Evolutionary conservation across 345 rosid species (phyloP), one percentile per base, ranked within the genome.

Genomic region (Dovyalis caffra): DNA sequence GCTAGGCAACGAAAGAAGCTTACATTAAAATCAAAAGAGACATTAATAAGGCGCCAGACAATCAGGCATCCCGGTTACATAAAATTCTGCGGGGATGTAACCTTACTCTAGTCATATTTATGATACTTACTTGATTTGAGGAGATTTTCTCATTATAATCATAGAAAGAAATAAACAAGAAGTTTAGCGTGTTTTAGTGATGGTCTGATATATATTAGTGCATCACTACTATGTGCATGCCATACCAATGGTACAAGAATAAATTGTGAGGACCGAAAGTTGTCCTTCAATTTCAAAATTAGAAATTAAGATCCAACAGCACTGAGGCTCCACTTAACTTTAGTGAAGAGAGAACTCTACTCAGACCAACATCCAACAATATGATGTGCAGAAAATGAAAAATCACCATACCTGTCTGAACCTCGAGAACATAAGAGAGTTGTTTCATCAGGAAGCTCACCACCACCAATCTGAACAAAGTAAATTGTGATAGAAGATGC

Each of bases 391-490:
- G 5, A 32, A 35, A 69, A 28, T 63, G 32, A 3, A 57, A 12
- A 71, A 2, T 56, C 73, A 64, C 57, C 89, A 76, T 76, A 95
- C 99, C 97, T 95, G 88, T 95, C 98, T 70, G 99, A 88, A 83
- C 96, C 98, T 82, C 97, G 97, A 68, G 87, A 86, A 77, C 99
- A 95, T 12, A 87, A 49, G 25, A 93, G 89, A 37, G 85, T 90
- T 60, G 99, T 93, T 80, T 95, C 97, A 80, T 95, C 97, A 38
- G 96, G 97, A 77, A 81, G 77, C 77, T 93, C 90, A 66, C 99
- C 98, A 40, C 94, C 97, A 75, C 98, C 97, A 71, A 93, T 82
- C 98, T 95, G 86, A 78, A 79, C 75, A 85, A 79, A 76, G 33
- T 29, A 74, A 77, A 73, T 77, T 72, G 69, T 67, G 61, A 85